Evolutionary conservation across 2,329 filamentous ascomycete genomes (phyloP), one percentile per base, ranked within the genome.

Genomic region (Pseudocercospora eumusae): DNA sequence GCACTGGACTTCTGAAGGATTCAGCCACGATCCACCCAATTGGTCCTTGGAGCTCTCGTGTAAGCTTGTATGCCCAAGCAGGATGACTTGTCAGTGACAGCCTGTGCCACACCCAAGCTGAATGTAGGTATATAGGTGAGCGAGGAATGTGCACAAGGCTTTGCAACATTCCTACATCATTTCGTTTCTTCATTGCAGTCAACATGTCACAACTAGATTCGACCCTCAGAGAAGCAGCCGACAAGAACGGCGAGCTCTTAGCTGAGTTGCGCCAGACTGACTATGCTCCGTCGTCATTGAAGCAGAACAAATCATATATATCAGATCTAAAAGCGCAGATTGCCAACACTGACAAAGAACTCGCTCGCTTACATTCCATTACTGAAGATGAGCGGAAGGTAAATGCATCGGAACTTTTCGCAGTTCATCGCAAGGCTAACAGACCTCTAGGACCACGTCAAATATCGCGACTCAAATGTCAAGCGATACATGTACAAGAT

Each of bases 401-500:
- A 31, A 6, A 13, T 33, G 20, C 2, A 33, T 13, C 27, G 20
- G 9, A 20, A 11, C 2, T 28, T 20, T 15, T 49, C 45, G 18
- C 45, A 27, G 20, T 11, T 11, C 23, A 49, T 5, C 27, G 42
- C 42, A 45, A 20, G 31, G 18, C 57, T 54, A 25, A 55, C 11
- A 33, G n/a, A 18, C 44, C 8, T 50, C 13, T 15, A 63, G 62
- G 81, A 84, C 13, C 82, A 85, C 63, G 75, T 82, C 58, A 80
- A 78, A 58, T 83, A 84, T 69, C 80, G 81, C 59, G 80, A 84
- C 73, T 82, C 79, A 49, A 79, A 81, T 53, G 74, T 84, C 68
- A 79, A 77, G 58, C 81, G 83, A 42, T 82, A 83, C 67, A 75
- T 80, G 42, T 82, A 83, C 76, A 82, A 79, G 62, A 75, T 83